Conservation (phyloP, 1,139 yeast genomes). For the Geotrichum candidum region DNA sequence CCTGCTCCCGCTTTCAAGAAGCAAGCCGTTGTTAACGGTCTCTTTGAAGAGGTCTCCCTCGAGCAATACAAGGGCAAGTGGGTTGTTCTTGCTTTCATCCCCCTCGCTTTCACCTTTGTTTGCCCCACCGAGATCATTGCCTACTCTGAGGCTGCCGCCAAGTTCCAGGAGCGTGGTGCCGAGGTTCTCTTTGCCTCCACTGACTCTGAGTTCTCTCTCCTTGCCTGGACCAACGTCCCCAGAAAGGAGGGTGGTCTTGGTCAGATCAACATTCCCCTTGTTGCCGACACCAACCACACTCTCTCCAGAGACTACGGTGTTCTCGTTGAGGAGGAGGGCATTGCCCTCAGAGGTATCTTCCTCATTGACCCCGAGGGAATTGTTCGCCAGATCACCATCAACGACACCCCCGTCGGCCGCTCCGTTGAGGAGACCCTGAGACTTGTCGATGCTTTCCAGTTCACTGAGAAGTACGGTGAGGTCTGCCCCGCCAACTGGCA, state of each 20-base stretch:
- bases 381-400: constrained; percentile 93
- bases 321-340: constrained; percentile 88
- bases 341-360: constrained; percentile 96
- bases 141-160: constrained; percentile 89
- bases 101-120: constrained; percentile 97
- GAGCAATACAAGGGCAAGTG: constrained; percentile 97
- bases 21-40: constrained; percentile 95
- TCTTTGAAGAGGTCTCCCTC: constrained; percentile 86
- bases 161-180: constrained; percentile 80
- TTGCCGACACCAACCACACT: constrained; percentile 95
- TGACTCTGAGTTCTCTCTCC: constrained; percentile 93
- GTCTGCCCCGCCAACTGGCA: constrained; percentile 99
- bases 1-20: constrained; percentile 95
- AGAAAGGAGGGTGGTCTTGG: constrained; percentile 99
- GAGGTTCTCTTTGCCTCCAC: constrained; percentile 94
- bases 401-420: constrained; percentile 98
- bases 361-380: constrained; percentile 92
- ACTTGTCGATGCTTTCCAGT: constrained; percentile 97
- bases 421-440: constrained; percentile 95
- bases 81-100: constrained; percentile 94
- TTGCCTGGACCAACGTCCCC: constrained; percentile 96
- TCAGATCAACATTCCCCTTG: constrained; percentile 83
- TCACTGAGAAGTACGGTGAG: constrained; percentile 97
- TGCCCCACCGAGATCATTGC: constrained; percentile 99
- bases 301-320: constrained; percentile 96